These are phyloP conservation scores for Eudorina sp. DNA, from an alignment of 139 green algal genomes.

Conservation along the genomic window DNA sequence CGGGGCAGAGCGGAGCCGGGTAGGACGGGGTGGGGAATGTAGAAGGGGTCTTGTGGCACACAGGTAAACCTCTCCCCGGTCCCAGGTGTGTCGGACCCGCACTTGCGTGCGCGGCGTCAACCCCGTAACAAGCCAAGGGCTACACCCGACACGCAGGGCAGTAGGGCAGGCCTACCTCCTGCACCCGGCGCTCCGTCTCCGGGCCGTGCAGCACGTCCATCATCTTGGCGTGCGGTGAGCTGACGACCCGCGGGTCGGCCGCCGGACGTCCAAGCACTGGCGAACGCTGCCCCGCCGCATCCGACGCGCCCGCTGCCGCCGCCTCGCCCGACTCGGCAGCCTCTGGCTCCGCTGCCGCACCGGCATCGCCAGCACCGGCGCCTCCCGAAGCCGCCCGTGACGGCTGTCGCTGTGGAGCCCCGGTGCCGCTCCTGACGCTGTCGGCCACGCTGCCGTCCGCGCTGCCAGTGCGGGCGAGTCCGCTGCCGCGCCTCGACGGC, in stretches of 20 bases:
- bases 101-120: no score
- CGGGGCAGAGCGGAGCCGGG: neutral
- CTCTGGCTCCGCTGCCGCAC: neutral
- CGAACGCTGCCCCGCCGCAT: neutral
- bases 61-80: neutral
- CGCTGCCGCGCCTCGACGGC: neutral
- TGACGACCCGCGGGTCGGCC: neutral
- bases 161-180: no score
- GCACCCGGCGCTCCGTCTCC: neutral
- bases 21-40: neutral
- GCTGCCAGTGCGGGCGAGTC: neutral
- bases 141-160: no score
- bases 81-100: no score
- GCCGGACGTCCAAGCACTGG: neutral
- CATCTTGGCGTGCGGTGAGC: slow-evolving; percentile 27
- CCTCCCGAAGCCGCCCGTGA: neutral
- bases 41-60: neutral
- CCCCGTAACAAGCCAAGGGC: no score
- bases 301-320: no score
- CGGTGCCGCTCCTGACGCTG: neutral
- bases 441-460: neutral
- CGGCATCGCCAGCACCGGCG: neutral
- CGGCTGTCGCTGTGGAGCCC: neutral
- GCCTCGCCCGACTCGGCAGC: neutral
- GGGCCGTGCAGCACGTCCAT: slow-evolving; percentile 22